These are phyloP conservation scores for Backusella tarrabulga DNA, from an alignment of 192 early-diverging fungal species.

Conservation along the genomic window DNA sequence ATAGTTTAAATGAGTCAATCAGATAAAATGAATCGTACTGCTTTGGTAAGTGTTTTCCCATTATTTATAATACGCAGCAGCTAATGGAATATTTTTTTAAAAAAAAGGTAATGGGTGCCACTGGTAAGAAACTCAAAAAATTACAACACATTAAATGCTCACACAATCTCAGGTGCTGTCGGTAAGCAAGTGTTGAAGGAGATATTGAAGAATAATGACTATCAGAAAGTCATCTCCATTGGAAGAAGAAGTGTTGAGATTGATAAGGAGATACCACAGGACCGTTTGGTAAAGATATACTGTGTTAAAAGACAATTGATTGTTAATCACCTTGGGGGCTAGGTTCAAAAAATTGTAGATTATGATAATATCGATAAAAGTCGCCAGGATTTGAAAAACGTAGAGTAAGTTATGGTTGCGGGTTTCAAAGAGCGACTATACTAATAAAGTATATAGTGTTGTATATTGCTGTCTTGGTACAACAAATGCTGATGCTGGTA, in stretches of 20 bases:
- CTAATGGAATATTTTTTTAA: too few species aligned
- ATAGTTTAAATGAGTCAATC: background rate
- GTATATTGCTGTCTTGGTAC: constrained; percentile 77
- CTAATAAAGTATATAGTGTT: constrained; percentile 33
- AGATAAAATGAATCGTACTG: background rate
- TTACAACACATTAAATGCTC: background rate
- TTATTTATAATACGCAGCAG: too few species aligned
- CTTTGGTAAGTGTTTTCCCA: constrained; percentile 7
- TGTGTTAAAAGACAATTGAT: too few species aligned
- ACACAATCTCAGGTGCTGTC: constrained; percentile 32
- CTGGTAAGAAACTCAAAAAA: background rate
- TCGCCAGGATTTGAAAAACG: constrained; percentile 39
- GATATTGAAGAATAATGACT: constrained; percentile 42
- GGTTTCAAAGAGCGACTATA: background rate
- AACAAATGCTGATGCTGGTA: constrained; percentile 63
- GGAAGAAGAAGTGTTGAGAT: constrained; percentile 50
- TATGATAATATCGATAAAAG: constrained; percentile 66
- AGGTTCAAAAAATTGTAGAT: constrained; percentile 67
- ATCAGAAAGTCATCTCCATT: constrained; percentile 52
- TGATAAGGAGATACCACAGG: constrained; percentile 37
- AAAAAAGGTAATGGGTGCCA: constrained; percentile 26
- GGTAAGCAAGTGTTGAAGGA: constrained; percentile 57
- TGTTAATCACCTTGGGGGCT: background rate
- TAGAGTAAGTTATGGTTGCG: constrained; percentile 36
- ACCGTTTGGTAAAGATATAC: constrained; percentile 38